Base-by-base conservation (phyloP, 768 basidiomycete genomes). In the Boletellus ananas region DNA sequence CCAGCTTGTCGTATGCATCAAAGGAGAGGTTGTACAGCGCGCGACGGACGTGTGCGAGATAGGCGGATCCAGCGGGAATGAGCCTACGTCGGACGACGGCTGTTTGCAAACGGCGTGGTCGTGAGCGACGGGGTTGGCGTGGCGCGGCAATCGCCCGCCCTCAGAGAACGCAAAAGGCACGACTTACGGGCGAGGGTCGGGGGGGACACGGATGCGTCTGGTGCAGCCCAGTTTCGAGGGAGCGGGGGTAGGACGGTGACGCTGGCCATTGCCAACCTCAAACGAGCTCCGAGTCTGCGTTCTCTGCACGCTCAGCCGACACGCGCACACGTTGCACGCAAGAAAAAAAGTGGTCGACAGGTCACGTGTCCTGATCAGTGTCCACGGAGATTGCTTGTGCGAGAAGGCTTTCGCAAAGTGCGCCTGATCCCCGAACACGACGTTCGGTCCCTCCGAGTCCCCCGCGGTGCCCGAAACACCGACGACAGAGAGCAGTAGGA, bases 41-140 rank as follows among this genome's bases (percentile, higher is more conserved):
- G 38, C 95, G 80, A 45, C 83, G 83, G 23, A 91, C 83, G 55
- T 94, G 84, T 35, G 83, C 84, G 48, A 94, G 79, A 71, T 89
- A 96, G 3, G 92, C 91, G 20, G 86, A 81, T 25, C 96, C 96
- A 27, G 87, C 90, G 21, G 94, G 89, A 45, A 95, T 80, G 40
- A 97, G 70, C 57, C 66, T 76, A 34, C 79, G 71, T 40, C 73
- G 67, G 34, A 72, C 71, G 54, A 61, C 34, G 39, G 64, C 65
- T 66, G 51, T n/a, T 34, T 6, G 12, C 21, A 31, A 17, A 11
- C 3, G 9, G 3, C 36, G 6, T 20, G 33, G 23, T 25, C 23
- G 23, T 25, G 23, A 25, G 23, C 23, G 29, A 11, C 11, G 29
- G 29, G 11, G 29, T 29, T 29, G 29, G 29, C 29, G 29, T 29